phyloP scores from a whole-genome alignment of 2,329 filamentous ascomycete genomes.

The Dendrostoma leiphaemia region DNA sequence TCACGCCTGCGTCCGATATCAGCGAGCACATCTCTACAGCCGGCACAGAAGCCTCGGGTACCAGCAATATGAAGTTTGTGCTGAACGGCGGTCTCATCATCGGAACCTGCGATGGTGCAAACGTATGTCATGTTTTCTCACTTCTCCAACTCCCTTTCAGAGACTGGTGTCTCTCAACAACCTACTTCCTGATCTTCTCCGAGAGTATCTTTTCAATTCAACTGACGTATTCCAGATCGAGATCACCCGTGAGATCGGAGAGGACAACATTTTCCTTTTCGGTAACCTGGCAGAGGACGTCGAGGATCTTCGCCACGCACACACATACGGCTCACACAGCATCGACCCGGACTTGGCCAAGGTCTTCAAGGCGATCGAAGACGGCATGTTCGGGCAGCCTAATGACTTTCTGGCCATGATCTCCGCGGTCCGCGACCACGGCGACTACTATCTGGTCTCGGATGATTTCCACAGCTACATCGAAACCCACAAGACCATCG shows the following conservation, averaged over 20 bases:
- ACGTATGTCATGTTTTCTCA: constrained; percentile 58
- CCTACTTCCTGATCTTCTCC: too few relatives aligned
- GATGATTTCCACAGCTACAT: constrained; percentile 97
- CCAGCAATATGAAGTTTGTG: constrained; percentile 99
- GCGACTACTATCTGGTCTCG: constrained; percentile 96
- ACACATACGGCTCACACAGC: constrained; percentile 77
- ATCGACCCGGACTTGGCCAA: constrained; percentile 74
- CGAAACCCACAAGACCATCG: constrained; percentile 85
- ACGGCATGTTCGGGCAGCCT: constrained; percentile 76
- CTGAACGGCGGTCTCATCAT: constrained; percentile 97
- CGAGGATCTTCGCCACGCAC: constrained; percentile 87
- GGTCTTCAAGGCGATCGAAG: constrained; percentile 82
- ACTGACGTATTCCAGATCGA: constrained; percentile 63
- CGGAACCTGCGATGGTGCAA: constrained; percentile 95
- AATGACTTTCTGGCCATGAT: constrained; percentile 79
- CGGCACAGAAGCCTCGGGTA: constrained; percentile 86
- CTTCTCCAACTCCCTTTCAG: too few relatives aligned
- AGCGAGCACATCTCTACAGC: constrained; percentile 99
- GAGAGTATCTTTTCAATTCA: too few relatives aligned
- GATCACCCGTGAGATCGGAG: constrained; percentile 94
- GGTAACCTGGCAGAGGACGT: constrained; percentile 95
- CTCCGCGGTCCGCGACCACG: constrained; percentile 83
- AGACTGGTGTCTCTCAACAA: too few relatives aligned
- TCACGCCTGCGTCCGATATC: constrained; percentile 89
- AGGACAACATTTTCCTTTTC: constrained; percentile 98